phyloP scores from a whole-genome alignment of 805 yeast genomes.

The Hanseniaspora jakobsenii region DNA sequence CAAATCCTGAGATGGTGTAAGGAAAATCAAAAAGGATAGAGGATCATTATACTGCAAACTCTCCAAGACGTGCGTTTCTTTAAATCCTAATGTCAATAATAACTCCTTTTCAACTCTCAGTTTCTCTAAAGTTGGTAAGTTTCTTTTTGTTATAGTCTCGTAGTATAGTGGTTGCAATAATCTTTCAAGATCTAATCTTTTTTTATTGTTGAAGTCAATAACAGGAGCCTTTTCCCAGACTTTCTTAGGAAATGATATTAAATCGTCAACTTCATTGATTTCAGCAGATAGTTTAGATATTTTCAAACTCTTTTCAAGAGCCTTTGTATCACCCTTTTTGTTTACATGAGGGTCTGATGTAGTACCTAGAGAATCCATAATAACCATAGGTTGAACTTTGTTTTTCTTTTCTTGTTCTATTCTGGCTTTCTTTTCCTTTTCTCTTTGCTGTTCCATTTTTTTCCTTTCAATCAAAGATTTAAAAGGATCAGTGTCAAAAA shows the following conservation, averaged over 20 bases:
- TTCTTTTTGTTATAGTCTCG: constrained; percentile 15
- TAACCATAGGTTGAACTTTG: constrained; percentile 18
- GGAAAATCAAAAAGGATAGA: constrained; percentile 49
- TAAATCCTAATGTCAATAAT: constrained; percentile 50
- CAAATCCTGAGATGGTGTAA: constrained; percentile 88
- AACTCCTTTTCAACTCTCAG: constrained; percentile 19
- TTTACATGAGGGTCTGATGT: not conserved
- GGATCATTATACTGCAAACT: constrained; percentile 48
- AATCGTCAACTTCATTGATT: constrained; percentile 2
- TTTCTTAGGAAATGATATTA: constrained; percentile 32
- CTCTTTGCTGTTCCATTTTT: constrained; percentile 33
- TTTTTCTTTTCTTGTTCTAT: constrained; percentile 32
- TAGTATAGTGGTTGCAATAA: constrained; percentile 9
- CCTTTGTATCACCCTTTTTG: constrained; percentile 13
- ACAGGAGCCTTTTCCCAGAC: constrained; percentile 63
- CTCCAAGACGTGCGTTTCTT: constrained; percentile 56
- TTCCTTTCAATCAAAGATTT: constrained; percentile 46
- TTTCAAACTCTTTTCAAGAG: constrained; percentile 17
- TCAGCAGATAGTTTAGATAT: constrained; percentile 15
- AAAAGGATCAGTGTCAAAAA: constrained; percentile 70
- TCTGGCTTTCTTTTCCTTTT: constrained; percentile 38
- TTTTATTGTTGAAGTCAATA: constrained; percentile 53
- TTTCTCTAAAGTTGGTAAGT: constrained; percentile 15
- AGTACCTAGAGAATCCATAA: constrained; percentile 12
- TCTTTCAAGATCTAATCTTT: constrained; percentile 45